Percentiles rank a stretch among this genome's conserved stretches.
phyloP scores from a whole-genome alignment of 768 basidiomycete species.

The Hypsizygus marmoreus region DNA sequence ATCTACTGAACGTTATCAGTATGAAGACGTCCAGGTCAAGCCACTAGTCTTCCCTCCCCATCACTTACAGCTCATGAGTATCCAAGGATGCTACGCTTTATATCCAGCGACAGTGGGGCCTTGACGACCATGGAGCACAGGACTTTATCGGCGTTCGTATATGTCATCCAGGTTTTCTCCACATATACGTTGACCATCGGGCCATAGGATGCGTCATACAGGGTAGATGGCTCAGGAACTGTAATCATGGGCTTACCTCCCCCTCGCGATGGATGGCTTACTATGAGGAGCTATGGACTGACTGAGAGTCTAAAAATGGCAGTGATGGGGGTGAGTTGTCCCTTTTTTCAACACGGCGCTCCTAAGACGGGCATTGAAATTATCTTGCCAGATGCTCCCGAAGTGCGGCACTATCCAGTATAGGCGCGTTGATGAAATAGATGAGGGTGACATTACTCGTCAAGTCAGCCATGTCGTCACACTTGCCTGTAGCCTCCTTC shows the following conservation, averaged over 20 bases:
- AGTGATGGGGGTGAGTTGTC: constrained; percentile 34
- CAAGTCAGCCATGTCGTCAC: constrained; percentile 43
- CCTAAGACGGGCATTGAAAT: too few species aligned
- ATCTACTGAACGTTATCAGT: constrained; percentile 27
- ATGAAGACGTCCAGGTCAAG: constrained; percentile 41
- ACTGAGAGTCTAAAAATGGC: constrained; percentile 39
- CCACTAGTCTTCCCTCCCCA: background rate
- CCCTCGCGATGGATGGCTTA: constrained; percentile 33
- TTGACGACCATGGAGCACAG: constrained; percentile 41
- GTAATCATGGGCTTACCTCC: constrained; percentile 48
- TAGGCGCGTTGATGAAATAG: constrained; percentile 19
- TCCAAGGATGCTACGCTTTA: constrained; percentile 45
- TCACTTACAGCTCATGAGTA: background rate
- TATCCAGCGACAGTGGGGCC: constrained; percentile 40
- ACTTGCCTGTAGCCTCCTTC: constrained; percentile 40
- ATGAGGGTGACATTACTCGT: constrained; percentile 27
- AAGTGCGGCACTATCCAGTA: constrained; percentile 35
- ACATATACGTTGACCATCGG: background rate
- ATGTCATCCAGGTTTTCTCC: background rate
- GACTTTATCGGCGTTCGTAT: constrained; percentile 47
- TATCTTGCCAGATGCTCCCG: constrained; percentile 40
- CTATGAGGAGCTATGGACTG: constrained; percentile 44
- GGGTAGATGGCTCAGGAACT: constrained; percentile 40
- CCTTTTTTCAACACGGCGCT: background rate
- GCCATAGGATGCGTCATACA: constrained; percentile 38